Evolutionary conservation across 2,329 filamentous ascomycete genomes (phyloP).

Genomic region (Zalaria obscura): DNA sequence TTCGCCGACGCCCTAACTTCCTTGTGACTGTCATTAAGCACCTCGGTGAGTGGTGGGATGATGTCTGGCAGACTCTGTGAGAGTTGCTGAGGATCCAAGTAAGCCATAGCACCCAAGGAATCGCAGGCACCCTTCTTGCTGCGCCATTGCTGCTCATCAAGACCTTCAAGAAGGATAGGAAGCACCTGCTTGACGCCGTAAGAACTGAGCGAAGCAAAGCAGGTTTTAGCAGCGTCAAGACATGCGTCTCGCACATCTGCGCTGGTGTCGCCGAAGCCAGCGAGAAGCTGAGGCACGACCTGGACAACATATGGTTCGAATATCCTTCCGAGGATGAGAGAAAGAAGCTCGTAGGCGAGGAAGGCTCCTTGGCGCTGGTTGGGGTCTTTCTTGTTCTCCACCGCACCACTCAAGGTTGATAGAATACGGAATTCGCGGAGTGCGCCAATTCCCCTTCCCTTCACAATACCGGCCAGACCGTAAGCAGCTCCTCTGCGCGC

Average conservation of each 20-base stretch:
- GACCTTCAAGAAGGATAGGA: conserved; percentile 76
- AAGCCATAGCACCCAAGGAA: conserved; percentile 93
- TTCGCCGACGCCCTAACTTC: conserved; percentile 88
- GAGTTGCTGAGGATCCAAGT: conserved; percentile 88
- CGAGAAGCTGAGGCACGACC: conserved; percentile 79
- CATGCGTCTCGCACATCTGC: conserved; percentile 86
- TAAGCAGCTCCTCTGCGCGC: conserved; percentile 86
- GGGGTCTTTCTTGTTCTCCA: conserved; percentile 90
- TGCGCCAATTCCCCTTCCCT: conserved; percentile 70
- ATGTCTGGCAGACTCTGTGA: conserved; percentile 88
- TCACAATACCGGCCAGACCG: conserved; percentile 78
- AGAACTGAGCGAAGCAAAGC: conserved; percentile 84
- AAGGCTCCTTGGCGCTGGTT: conserved; percentile 81
- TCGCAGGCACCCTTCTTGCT: conserved; percentile 98
- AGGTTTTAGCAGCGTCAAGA: conserved; percentile 83
- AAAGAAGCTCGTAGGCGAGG: conserved; percentile 80
- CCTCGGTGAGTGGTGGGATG: conserved; percentile 85
- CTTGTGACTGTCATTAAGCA: conserved; percentile 95
- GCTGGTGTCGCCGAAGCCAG: conserved; percentile 77
- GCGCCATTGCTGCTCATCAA: conserved; percentile 93
- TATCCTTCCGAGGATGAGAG: conserved; percentile 68
- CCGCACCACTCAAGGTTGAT: conserved; percentile 61
- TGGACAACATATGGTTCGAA: conserved; percentile 97
- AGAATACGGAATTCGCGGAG: conserved; percentile 79
- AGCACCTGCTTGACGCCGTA: conserved; percentile 92